Conservation (phyloP, 164 flowering plant genomes). For the Nelumbo lutea region DNA sequence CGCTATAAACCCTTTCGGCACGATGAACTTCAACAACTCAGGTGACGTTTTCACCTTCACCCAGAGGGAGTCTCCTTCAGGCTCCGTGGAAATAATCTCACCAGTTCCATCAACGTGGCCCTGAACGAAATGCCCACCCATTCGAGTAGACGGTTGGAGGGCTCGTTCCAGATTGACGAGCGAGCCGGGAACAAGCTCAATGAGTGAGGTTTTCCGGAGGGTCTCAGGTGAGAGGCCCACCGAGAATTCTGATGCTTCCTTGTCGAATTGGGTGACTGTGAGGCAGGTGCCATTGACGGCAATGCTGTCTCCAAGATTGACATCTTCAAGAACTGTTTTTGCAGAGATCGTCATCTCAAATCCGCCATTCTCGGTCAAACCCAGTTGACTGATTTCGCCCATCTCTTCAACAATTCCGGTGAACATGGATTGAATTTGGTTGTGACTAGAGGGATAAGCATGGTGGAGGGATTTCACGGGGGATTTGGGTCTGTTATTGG, state of each 20-base stretch:
- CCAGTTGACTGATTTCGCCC: slow-evolving; percentile 65
- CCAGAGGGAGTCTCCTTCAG: slow-evolving; percentile 88
- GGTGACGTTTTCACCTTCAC: slow-evolving; percentile 59
- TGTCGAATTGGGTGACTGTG: slow-evolving; percentile 67
- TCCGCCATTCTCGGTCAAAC: slow-evolving; percentile 43
- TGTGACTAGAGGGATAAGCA: neutral
- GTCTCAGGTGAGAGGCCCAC: slow-evolving; percentile 90
- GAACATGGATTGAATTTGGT: slow-evolving; percentile 46
- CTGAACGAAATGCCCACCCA: slow-evolving; percentile 99
- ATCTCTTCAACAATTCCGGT: slow-evolving; percentile 92
- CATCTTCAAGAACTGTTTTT: slow-evolving; percentile 55
- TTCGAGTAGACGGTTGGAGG: slow-evolving; percentile 46
- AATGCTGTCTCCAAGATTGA: slow-evolving; percentile 90
- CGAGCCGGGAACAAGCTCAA: slow-evolving; percentile 55
- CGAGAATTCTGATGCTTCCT: slow-evolving; percentile 39
- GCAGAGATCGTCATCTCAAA: slow-evolving; percentile 62
- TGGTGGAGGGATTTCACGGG: slow-evolving; percentile 11
- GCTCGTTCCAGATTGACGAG: slow-evolving; percentile 67
- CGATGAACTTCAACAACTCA: slow-evolving; percentile 62
- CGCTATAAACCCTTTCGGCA: slow-evolving; percentile 84
- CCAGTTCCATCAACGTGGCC: slow-evolving; percentile 96
- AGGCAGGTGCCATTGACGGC: slow-evolving; percentile 89
- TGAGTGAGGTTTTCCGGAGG: slow-evolving; percentile 60
- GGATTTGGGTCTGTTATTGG: slow-evolving; percentile 6
- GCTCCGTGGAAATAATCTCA: slow-evolving; percentile 48